Evolutionary conservation across 2,329 filamentous ascomycete species (phyloP).

Genomic region (Podosphaera xanthii): DNA sequence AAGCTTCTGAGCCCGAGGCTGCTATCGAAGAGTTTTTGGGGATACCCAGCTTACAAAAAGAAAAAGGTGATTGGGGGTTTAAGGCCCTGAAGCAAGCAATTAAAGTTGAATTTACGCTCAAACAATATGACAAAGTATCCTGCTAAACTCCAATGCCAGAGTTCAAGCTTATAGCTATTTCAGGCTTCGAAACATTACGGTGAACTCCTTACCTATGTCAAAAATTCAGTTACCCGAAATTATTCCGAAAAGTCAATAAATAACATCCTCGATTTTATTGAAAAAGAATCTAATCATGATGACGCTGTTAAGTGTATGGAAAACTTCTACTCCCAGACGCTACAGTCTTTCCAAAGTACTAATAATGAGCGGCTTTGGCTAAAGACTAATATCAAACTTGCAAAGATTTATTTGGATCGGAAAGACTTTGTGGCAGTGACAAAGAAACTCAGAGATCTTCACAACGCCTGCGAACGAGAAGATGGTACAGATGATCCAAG

Average conservation of each 20-base stretch:
- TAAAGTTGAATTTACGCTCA: constrained; percentile 86
- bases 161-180: background rate
- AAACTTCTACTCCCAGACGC: constrained; percentile 79
- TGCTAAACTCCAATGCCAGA: background rate
- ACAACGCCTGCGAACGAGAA: constrained; percentile 66
- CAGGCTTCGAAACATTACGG: constrained; percentile 81
- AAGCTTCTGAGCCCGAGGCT: constrained; percentile 62
- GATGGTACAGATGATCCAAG: constrained; percentile 79
- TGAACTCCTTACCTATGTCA: constrained; percentile 91
- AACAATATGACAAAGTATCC: constrained; percentile 56
- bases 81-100: constrained; percentile 96
- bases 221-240: constrained; percentile 86
- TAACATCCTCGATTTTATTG: constrained; percentile 95
- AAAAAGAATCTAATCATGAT: constrained; percentile 60
- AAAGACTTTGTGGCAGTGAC: constrained; percentile 66
- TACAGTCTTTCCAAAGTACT: constrained; percentile 85
- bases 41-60: constrained; percentile 59
- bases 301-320: constrained; percentile 68
- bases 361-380: constrained; percentile 96
- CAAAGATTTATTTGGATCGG: constrained; percentile 71
- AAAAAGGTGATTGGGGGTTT: constrained; percentile 97
- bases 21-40: constrained; percentile 85
- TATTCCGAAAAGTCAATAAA: constrained; percentile 99
- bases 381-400: constrained; percentile 95
- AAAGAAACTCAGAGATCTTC: constrained; percentile 70